Evolutionary conservation across 2,329 filamentous ascomycete genomes (phyloP).

Genomic region (Paraphoma chrysanthemicola): DNA sequence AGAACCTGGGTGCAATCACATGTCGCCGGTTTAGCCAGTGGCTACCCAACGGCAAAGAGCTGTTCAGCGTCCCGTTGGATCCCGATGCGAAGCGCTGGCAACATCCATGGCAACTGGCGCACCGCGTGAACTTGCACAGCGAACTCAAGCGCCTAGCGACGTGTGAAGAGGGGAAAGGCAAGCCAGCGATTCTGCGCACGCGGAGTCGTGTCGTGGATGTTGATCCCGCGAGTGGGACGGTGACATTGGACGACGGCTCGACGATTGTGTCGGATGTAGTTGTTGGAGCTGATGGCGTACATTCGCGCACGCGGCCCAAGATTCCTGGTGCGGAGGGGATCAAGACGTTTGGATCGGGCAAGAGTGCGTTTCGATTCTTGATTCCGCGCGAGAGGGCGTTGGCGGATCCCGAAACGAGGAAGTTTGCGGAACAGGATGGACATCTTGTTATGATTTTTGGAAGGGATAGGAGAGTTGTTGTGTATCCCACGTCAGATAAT

Average conservation of each 20-base stretch:
- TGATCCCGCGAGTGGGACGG: constrained; percentile 39
- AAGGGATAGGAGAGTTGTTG: constrained; percentile 53
- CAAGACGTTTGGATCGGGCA: constrained; percentile 57
- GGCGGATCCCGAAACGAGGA: constrained; percentile 49
- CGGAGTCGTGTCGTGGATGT: constrained; percentile 55
- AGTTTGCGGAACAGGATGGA: constrained; percentile 48
- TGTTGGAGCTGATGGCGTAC: constrained; percentile 63
- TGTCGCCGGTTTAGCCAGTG: constrained; percentile 47
- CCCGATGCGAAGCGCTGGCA: constrained; percentile 56
- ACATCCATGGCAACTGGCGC: constrained; percentile 61
- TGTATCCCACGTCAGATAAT: constrained; percentile 57
- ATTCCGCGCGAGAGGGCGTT: constrained; percentile 55
- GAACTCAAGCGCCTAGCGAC: constrained; percentile 58
- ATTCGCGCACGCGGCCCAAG: constrained; percentile 43
- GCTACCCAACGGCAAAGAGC: constrained; percentile 42
- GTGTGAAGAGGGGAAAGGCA: constrained; percentile 42
- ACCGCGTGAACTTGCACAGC: constrained; percentile 62
- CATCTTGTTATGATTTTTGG: constrained; percentile 55
- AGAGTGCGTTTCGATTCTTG: constrained; percentile 65
- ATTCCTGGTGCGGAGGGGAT: constrained; percentile 39
- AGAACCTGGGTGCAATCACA: constrained; percentile 47
- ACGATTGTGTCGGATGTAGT: constrained; percentile 57
- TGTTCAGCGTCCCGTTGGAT: constrained; percentile 47
- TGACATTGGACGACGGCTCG: constrained; percentile 49
- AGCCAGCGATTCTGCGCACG: constrained; percentile 49